A percentile compares a stretch with the other conserved stretches of the same genome.
Conservation (phyloP, 441 rosid species). For the Kokia cookei region DNA sequence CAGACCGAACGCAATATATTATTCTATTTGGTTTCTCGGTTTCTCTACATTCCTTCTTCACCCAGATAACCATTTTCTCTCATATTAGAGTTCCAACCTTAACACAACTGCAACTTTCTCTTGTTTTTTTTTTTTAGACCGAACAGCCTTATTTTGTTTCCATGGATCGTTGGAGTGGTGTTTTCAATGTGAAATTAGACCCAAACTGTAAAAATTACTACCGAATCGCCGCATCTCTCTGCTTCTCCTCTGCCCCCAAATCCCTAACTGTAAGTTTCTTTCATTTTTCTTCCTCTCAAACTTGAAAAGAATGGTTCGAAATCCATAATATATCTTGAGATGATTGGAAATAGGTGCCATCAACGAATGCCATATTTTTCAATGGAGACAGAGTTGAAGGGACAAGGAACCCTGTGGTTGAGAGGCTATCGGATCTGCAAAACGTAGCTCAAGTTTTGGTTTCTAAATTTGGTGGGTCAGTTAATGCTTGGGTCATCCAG, state of each 20-base stretch:
- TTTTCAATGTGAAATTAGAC: slow-evolving; percentile 54
- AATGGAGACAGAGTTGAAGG: slow-evolving; percentile 66
- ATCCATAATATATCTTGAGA: no score
- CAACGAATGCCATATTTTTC: slow-evolving; percentile 66
- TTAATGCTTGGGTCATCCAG: slow-evolving; percentile 72
- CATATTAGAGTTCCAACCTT: background rate
- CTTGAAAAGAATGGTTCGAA: no score
- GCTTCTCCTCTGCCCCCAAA: slow-evolving; percentile 39
- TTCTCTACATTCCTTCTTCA: background rate
- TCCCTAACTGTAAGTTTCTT: slow-evolving; percentile 30
- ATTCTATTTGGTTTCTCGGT: background rate
- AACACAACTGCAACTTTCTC: background rate
- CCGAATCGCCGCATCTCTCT: slow-evolving; percentile 70
- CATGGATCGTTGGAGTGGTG: slow-evolving; percentile 64
- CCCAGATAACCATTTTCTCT: background rate
- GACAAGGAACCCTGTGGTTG: slow-evolving; percentile 58
- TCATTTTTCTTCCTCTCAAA: no score
- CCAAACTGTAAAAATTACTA: slow-evolving; percentile 18
- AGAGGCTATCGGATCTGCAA: slow-evolving; percentile 61
- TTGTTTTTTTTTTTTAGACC: background rate
- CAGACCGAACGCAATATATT: background rate
- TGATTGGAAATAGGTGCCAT: slow-evolving; percentile 43
- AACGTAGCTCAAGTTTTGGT: slow-evolving; percentile 56
- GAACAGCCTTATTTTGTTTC: background rate
- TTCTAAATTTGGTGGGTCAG: slow-evolving; percentile 56